These are phyloP conservation scores for Hyaloperonospora brassicae DNA, from an alignment of 352 stramenopile species.

Conservation along the genomic window DNA sequence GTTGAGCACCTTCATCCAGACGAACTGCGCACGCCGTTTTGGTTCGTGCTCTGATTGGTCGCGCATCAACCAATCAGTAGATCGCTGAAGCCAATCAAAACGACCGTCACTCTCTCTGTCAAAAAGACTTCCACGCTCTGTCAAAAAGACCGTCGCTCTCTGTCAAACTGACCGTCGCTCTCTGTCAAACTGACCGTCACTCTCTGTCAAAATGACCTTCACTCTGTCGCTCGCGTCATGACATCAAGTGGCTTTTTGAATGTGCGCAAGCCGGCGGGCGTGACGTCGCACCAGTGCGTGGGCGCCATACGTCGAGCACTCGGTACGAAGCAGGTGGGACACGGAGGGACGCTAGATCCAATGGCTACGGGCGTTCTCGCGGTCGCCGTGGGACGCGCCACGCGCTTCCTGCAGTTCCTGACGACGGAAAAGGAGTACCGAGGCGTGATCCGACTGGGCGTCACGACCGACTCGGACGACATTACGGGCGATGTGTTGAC, in stretches of 20 bases:
- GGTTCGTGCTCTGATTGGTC: conserved; percentile 5
- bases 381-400: conserved; percentile 69
- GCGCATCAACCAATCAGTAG: conserved; percentile 6
- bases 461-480: conserved; percentile 78
- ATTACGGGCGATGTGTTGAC: conserved; percentile 59
- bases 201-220: conserved; percentile 1
- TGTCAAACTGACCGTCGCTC: no score
- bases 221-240: conserved; percentile 9
- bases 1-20: conserved; percentile 87
- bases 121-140: no score
- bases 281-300: conserved; percentile 80
- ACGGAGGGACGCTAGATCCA: conserved; percentile 81
- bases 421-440: conserved; percentile 67
- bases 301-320: conserved; percentile 58
- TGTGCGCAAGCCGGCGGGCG: conserved; percentile 60
- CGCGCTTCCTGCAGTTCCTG: conserved; percentile 76
- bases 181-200: no score
- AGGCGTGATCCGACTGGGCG: conserved; percentile 61
- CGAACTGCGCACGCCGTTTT: conserved; percentile 1
- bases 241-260: conserved; percentile 67
- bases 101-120: no score
- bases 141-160: no score
- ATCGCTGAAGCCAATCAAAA: no score
- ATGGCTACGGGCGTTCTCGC: conserved; percentile 84
- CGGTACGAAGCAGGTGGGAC: conserved; percentile 62